Conservation (phyloP, 1,139 yeast genomes). For the Hemisphaericaspora lyxosophila region DNA sequence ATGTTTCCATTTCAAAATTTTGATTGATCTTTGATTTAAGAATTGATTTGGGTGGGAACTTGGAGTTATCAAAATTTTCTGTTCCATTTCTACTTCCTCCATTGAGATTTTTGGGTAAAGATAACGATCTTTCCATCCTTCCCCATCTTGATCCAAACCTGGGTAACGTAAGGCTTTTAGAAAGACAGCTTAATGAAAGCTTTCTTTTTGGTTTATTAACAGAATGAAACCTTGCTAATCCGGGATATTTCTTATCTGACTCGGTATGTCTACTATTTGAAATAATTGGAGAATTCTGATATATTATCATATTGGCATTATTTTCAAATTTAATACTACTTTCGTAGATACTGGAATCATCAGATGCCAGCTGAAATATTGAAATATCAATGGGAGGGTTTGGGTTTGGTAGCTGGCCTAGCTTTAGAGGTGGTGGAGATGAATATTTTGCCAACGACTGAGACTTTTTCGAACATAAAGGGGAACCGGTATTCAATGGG, state of each 20-base stretch:
- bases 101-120: constrained; percentile 5
- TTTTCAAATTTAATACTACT: constrained; percentile 5
- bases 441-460: background rate
- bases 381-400: constrained; percentile 3
- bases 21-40: constrained; percentile 22
- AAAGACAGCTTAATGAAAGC: constrained; percentile 2
- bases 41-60: constrained; percentile 17
- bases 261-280: background rate
- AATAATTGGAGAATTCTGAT: constrained; percentile 1
- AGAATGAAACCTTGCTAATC: background rate
- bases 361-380: constrained; percentile 3
- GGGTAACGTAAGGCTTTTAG: constrained; percentile 5
- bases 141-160: background rate
- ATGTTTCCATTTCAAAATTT: constrained; percentile 22
- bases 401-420: background rate
- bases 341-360: constrained; percentile 3
- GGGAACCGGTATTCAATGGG: constrained; percentile 1
- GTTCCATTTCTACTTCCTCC: background rate
- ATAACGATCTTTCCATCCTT: constrained; percentile 5
- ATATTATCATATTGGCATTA: constrained; percentile 4
- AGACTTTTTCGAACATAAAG: background rate
- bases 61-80: background rate
- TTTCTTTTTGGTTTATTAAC: constrained; percentile 1
- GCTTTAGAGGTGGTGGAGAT: background rate
- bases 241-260: constrained; percentile 1